Percentiles rank a stretch among this genome's conserved stretches.
These are phyloP conservation scores for Aphelidium insulamus DNA, from an alignment of 371 early-diverging fungal species.

Conservation along the genomic window DNA sequence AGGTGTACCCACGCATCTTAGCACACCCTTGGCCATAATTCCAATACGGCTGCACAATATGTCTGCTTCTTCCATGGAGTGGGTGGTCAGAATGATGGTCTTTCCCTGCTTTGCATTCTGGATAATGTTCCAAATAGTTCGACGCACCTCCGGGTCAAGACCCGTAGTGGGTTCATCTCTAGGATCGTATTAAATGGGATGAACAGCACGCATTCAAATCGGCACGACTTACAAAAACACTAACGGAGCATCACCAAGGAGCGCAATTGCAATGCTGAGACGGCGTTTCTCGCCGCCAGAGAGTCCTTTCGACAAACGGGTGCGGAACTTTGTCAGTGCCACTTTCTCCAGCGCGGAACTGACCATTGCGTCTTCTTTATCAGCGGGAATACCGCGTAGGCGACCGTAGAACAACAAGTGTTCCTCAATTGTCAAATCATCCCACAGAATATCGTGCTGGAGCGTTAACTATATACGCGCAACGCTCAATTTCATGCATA, in stretches of 20 bases:
- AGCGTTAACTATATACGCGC: too few species aligned
- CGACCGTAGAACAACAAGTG: slow-evolving; percentile 48
- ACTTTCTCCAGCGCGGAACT: slow-evolving; percentile 21
- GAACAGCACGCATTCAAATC: too few species aligned
- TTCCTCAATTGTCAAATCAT: slow-evolving; percentile 42
- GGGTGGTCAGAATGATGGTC: slow-evolving; percentile 38
- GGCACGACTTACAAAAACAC: too few species aligned
- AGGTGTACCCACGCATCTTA: slow-evolving; percentile 35
- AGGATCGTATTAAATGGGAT: too few species aligned
- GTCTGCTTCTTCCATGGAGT: slow-evolving; percentile 60
- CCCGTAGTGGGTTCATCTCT: slow-evolving; percentile 23
- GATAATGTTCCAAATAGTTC: slow-evolving; percentile 44
- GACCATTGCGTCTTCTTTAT: slow-evolving; percentile 21
- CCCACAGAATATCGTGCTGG: slow-evolving; percentile 48
- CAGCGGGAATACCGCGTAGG: slow-evolving; percentile 28
- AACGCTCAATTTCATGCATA: too few species aligned
- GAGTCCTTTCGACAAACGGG: slow-evolving; percentile 27
- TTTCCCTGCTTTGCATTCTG: slow-evolving; percentile 23
- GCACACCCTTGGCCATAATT: slow-evolving; percentile 45
- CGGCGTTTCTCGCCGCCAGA: slow-evolving; percentile 37
- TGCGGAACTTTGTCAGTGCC: slow-evolving; percentile 17
- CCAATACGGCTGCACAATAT: slow-evolving; percentile 27
- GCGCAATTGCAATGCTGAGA: slow-evolving; percentile 37
- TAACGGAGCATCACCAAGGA: slow-evolving; percentile 33
- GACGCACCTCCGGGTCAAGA: slow-evolving; percentile 37